Conservation (phyloP, 306 rosid genomes). For the Cicer judaicum region DNA sequence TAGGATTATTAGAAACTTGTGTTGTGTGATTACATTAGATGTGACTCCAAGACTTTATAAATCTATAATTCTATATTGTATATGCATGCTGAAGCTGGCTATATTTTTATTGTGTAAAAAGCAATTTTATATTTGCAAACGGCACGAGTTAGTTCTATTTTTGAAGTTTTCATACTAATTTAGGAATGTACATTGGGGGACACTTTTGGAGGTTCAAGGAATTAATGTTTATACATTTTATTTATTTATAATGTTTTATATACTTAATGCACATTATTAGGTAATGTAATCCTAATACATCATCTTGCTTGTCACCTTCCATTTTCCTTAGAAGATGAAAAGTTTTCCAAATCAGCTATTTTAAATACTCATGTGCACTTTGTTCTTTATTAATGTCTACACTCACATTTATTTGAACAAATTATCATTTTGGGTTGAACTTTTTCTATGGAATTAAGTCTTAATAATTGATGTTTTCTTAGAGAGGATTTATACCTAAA, state of each 20-base stretch:
- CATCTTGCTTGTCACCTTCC: constrained; percentile 51
- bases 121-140: constrained; percentile 32
- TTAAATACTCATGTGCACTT: constrained; percentile 28
- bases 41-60: constrained; percentile 27
- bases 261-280: constrained; percentile 30
- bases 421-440: not conserved
- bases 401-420: constrained; percentile 40
- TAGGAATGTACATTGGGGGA: constrained; percentile 40
- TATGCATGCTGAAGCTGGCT: constrained; percentile 12
- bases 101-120: constrained; percentile 23
- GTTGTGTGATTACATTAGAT: constrained; percentile 8
- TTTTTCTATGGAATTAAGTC: no score
- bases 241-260: not conserved
- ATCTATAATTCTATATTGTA: not conserved
- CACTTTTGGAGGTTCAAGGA: constrained; percentile 34
- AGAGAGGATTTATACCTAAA: fast-evolving
- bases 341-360: constrained; percentile 31
- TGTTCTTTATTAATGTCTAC: constrained; percentile 46
- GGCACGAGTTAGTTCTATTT: constrained; percentile 30
- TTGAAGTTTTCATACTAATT: constrained; percentile 38
- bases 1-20: not conserved
- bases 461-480: no score
- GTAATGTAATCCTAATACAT: constrained; percentile 43
- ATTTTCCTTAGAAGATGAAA: constrained; percentile 43
- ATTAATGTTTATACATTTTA: constrained; percentile 24